These are phyloP conservation scores for Amniculicola lignicola DNA, from an alignment of 495 filamentous ascomycete species.

Conservation along the genomic window DNA sequence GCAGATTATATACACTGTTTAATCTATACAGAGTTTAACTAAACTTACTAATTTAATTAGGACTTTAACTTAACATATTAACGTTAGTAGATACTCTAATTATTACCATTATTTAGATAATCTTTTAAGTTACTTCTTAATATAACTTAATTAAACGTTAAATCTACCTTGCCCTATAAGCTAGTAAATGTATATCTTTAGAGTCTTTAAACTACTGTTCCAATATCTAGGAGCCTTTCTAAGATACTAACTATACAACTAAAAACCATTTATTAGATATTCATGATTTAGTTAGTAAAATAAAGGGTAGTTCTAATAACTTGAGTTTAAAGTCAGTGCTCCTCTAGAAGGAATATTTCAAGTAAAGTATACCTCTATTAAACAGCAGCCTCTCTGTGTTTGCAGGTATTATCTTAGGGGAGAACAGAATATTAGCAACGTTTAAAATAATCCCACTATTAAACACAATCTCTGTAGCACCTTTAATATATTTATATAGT, in stretches of 20 bases:
- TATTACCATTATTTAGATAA: too few species aligned
- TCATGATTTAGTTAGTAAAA: constrained; percentile 16
- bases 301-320: constrained; percentile 16
- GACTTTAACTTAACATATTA: too few species aligned
- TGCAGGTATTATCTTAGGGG: constrained; percentile 15
- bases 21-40: too few species aligned
- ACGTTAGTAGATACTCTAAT: too few species aligned
- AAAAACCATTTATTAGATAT: constrained; percentile 15
- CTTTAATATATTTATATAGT: constrained; percentile 12
- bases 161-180: constrained; percentile 7
- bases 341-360: constrained; percentile 17
- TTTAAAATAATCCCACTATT: constrained; percentile 15
- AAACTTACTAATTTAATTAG: too few species aligned
- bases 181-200: constrained; percentile 7
- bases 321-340: constrained; percentile 9
- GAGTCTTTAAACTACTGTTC: constrained; percentile 18
- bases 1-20: too few species aligned
- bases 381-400: constrained; percentile 12
- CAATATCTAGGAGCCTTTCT: constrained; percentile 9
- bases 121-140: too few species aligned
- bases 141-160: too few species aligned
- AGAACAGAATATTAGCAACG: constrained; percentile 16
- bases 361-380: constrained; percentile 14
- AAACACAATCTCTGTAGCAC: constrained; percentile 16
- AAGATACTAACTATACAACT: constrained; percentile 11